Evolutionary conservation across 23 red algal species (phyloP).

Genomic region (Gracilaria vermiculophylla): DNA sequence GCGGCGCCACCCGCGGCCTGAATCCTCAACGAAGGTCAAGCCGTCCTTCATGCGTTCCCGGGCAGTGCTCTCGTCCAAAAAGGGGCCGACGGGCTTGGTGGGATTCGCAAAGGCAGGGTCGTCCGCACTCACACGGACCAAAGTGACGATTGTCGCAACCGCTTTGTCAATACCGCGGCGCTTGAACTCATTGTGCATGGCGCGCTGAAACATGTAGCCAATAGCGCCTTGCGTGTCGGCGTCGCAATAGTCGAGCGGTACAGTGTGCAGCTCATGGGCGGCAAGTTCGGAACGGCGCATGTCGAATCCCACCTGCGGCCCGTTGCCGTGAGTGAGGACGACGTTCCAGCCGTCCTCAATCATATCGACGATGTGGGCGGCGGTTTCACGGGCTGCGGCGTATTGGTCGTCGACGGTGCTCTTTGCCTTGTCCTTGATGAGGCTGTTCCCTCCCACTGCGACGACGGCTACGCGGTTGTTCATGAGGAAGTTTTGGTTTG

Average conservation of each 20-base stretch:
- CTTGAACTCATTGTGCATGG: constrained; percentile 30
- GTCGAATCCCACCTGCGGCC: constrained; percentile 26
- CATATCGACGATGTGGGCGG: background rate
- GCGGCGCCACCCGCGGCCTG: constrained; percentile 24
- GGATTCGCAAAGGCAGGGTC: constrained; percentile 54
- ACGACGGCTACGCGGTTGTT: constrained; percentile 3
- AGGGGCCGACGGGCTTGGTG: constrained; percentile 39
- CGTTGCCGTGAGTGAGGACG: constrained; percentile 35
- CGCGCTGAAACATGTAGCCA: constrained; percentile 46
- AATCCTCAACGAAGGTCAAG: background rate
- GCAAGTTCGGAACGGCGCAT: constrained; percentile 36
- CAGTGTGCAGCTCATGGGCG: background rate
- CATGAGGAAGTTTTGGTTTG: background rate
- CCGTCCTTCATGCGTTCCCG: constrained; percentile 14
- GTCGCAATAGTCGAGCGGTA: constrained; percentile 32
- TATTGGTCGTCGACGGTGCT: constrained; percentile 20
- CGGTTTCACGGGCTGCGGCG: background rate
- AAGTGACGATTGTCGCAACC: constrained; percentile 6
- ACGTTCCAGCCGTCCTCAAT: constrained; percentile 35
- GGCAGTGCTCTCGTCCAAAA: constrained; percentile 17
- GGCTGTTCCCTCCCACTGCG: constrained; percentile 37
- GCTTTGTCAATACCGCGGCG: background rate
- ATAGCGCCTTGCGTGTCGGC: constrained; percentile 38
- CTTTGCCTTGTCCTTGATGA: constrained; percentile 8
- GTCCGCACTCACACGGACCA: constrained; percentile 9